phyloP scores from a whole-genome alignment of 2,329 filamentous ascomycete genomes.

The Coniochaeta sp. region DNA sequence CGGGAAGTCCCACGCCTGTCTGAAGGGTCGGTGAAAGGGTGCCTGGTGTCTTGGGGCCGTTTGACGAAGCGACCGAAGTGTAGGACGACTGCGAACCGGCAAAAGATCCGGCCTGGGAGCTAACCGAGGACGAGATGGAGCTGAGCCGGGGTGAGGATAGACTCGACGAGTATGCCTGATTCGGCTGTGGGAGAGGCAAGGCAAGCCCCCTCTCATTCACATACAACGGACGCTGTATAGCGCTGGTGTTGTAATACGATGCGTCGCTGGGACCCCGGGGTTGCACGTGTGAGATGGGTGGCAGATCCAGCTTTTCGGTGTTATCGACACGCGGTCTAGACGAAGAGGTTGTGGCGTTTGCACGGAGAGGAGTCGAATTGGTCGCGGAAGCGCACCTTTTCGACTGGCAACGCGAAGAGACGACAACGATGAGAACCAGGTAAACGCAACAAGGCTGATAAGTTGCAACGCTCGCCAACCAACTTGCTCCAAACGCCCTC shows the following conservation, averaged over 20 bases:
- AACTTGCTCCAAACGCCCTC: neutral
- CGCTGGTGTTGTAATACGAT: constrained; percentile 62
- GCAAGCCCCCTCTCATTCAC: constrained; percentile 67
- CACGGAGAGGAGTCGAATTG: neutral
- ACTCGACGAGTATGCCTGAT: constrained; percentile 64
- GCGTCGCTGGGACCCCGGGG: constrained; percentile 70
- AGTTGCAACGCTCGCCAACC: neutral
- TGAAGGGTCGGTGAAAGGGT: constrained; percentile 61
- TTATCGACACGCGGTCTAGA: constrained; percentile 26
- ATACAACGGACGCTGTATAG: constrained; percentile 54
- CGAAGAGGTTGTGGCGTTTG: constrained; percentile 4
- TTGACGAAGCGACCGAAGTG: constrained; percentile 44
- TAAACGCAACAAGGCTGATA: neutral
- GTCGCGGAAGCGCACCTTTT: neutral
- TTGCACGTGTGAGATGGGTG: constrained; percentile 77
- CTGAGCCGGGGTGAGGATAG: constrained; percentile 69
- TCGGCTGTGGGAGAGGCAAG: constrained; percentile 61
- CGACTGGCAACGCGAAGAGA: neutral
- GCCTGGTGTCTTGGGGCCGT: constrained; percentile 59
- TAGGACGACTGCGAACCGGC: constrained; percentile 41
- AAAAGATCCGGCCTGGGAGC: constrained; percentile 35
- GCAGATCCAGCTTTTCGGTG: constrained; percentile 92
- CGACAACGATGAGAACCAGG: neutral
- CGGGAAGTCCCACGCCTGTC: constrained; percentile 36
- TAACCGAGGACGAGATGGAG: constrained; percentile 59